Evolutionary conservation across 139 green algal genomes (phyloP), one percentile per base, ranked within the genome.

Genomic region (Protoeuglena noctilucae): DNA sequence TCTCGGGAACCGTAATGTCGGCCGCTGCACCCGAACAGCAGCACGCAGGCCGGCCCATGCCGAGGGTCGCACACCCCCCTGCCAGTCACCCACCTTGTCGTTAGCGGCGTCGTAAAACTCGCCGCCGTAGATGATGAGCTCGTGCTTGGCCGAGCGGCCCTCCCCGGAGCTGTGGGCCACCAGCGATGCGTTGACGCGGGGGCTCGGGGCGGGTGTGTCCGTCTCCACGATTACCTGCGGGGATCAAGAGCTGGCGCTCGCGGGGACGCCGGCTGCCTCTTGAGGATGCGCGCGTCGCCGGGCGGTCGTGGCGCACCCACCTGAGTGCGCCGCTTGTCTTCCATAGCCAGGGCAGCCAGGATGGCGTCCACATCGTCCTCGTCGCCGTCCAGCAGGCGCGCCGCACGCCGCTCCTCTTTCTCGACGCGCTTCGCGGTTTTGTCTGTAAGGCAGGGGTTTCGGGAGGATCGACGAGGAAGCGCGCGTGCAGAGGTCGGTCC

Each of bases 51-150:
- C n/a, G n/a, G n/a, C n/a, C n/a, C n/a, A n/a, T n/a, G n/a, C n/a
- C n/a, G n/a, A n/a, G n/a, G n/a, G n/a, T n/a, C n/a, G n/a, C n/a
- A n/a, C n/a, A n/a, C n/a, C 39, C 39, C 14, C 14, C 39, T 14
- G 4, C n/a, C n/a, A n/a, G n/a, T n/a, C n/a, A n/a, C 68, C 54
- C 16, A 85, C 78, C 66, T 93, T 91, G 61, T 81, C 79, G 0
- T 55, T 65, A 0, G 59, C 47, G 4, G 67, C 57, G 31, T 97
- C 92, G 27, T 71, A 80, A 60, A 56, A 88, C 67, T 98, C 90
- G 19, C 89, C 90, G 23, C 89, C 89, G 59, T 83, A 96, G 54
- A 97, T 31, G 26, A 95, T 55, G 21, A 94, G 62, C 49, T 92
- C 76, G 9, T 48, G n/a, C n/a, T n/a, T n/a, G n/a, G n/a, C n/a